A percentile compares a stretch with the other conserved stretches of the same genome.
phyloP scores from a whole-genome alignment of 768 basidiomycete genomes.

The Galerina sulciceps region DNA sequence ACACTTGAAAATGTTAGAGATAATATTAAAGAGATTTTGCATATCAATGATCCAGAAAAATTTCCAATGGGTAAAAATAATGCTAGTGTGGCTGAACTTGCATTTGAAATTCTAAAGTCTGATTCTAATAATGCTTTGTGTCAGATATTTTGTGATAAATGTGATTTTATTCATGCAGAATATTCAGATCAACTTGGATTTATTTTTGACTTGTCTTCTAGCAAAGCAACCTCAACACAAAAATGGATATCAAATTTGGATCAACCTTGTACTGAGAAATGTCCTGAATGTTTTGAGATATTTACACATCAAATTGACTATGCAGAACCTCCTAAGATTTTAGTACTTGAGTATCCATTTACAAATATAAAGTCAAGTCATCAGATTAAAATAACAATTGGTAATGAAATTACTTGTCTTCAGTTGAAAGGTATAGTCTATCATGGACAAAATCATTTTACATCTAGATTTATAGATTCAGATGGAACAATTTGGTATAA shows the following conservation, averaged over 20 bases:
- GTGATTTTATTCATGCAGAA: too few relatives aligned
- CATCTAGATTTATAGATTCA: slow-evolving; percentile 14
- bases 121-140: neutral
- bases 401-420: neutral
- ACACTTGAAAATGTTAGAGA: neutral
- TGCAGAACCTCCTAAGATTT: too few relatives aligned
- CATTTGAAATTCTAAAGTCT: neutral
- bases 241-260: too few relatives aligned
- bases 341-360: too few relatives aligned
- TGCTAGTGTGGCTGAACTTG: too few relatives aligned
- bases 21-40: neutral
- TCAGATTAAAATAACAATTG: neutral
- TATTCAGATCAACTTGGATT: too few relatives aligned
- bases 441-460: slow-evolving; percentile 24
- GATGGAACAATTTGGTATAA: slow-evolving; percentile 25
- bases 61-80: neutral
- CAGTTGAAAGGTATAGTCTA: slow-evolving; percentile 23
- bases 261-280: too few relatives aligned
- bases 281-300: too few relatives aligned
- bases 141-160: too few relatives aligned
- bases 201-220: too few relatives aligned
- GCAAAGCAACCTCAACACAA: too few relatives aligned
- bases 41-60: neutral
- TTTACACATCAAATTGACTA: too few relatives aligned
- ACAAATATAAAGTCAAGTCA: neutral